These are phyloP conservation scores for Peltaster fructicola DNA, from an alignment of 2,329 filamentous ascomycete genomes.

Conservation along the genomic window DNA sequence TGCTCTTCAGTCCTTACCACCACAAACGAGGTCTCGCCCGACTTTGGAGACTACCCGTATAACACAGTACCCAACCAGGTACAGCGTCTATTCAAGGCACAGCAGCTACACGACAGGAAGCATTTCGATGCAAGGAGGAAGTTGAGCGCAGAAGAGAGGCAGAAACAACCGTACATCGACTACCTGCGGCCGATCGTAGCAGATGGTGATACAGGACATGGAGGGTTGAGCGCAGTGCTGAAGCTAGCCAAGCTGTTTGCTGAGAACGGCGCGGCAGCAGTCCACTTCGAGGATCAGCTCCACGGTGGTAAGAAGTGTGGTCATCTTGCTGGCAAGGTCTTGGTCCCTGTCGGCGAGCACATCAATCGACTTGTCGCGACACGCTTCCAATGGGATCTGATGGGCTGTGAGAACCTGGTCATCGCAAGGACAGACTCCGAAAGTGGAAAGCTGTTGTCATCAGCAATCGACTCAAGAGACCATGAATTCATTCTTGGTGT, in stretches of 20 bases:
- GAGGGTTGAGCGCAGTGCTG: constrained; percentile 77
- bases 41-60: constrained; percentile 98
- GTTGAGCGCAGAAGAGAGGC: constrained; percentile 54
- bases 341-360: constrained; percentile 86
- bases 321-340: constrained; percentile 85
- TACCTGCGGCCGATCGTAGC: constrained; percentile 91
- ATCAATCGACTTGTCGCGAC: constrained; percentile 87
- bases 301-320: constrained; percentile 98
- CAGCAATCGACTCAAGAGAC: constrained; percentile 80
- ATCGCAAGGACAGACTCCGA: constrained; percentile 94
- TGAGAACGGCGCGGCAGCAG: constrained; percentile 86
- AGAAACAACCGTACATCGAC: constrained; percentile 65
- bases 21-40: constrained; percentile 92
- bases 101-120: constrained; percentile 91
- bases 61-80: constrained; percentile 98
- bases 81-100: constrained; percentile 86
- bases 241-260: constrained; percentile 96
- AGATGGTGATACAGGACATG: constrained; percentile 89
- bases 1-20: constrained; percentile 84
- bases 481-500: constrained; percentile 94
- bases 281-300: constrained; percentile 95
- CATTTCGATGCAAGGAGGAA: constrained; percentile 77
- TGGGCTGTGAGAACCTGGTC: constrained; percentile 88
- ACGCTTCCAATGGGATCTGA: constrained; percentile 94
- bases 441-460: constrained; percentile 77